Evolutionary conservation across 257 asterid species (phyloP).

Genomic region (Agastache rugosa): DNA sequence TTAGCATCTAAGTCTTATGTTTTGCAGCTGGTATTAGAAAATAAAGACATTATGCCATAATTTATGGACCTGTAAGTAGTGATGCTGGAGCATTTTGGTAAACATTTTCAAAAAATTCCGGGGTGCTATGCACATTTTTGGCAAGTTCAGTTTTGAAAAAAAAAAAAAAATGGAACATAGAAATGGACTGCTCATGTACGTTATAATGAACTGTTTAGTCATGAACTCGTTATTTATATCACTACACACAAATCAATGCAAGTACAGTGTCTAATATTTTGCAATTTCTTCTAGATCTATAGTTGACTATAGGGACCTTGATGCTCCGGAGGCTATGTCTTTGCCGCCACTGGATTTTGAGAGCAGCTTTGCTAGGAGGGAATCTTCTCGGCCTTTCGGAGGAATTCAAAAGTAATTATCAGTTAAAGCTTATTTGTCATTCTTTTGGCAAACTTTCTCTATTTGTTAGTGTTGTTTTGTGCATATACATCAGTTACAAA

Average conservation of each 20-base stretch:
- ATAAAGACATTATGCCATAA: slow-evolving; percentile 6
- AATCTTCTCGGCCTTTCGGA: slow-evolving; percentile 40
- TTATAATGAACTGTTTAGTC: not conserved
- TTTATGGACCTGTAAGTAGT: slow-evolving; percentile 6
- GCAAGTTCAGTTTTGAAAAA: slow-evolving; percentile 1
- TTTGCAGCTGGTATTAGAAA: slow-evolving; percentile 21
- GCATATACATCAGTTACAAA: not conserved
- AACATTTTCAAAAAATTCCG: not conserved
- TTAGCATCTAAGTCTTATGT: not conserved
- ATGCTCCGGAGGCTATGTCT: slow-evolving; percentile 54
- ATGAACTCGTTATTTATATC: not conserved
- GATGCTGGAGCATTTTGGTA: slow-evolving; percentile 15
- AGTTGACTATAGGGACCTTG: slow-evolving; percentile 62
- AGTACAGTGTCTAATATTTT: slow-evolving; percentile 33
- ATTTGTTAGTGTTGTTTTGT: slow-evolving; percentile 19
- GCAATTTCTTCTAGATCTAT: slow-evolving; percentile 45
- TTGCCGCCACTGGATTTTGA: slow-evolving; percentile 44
- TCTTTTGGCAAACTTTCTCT: slow-evolving; percentile 26
- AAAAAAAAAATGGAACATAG: not conserved
- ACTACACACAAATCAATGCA: not conserved
- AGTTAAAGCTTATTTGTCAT: slow-evolving; percentile 15
- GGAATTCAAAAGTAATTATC: slow-evolving; percentile 44
- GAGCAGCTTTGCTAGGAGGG: slow-evolving; percentile 42
- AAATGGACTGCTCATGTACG: slow-evolving; percentile 20
- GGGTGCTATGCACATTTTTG: not conserved